A percentile compares a stretch with the other conserved stretches of the same genome.
These are phyloP conservation scores for Blumeriella jaapii DNA, from an alignment of 2,329 filamentous ascomycete genomes.

Conservation along the genomic window DNA sequence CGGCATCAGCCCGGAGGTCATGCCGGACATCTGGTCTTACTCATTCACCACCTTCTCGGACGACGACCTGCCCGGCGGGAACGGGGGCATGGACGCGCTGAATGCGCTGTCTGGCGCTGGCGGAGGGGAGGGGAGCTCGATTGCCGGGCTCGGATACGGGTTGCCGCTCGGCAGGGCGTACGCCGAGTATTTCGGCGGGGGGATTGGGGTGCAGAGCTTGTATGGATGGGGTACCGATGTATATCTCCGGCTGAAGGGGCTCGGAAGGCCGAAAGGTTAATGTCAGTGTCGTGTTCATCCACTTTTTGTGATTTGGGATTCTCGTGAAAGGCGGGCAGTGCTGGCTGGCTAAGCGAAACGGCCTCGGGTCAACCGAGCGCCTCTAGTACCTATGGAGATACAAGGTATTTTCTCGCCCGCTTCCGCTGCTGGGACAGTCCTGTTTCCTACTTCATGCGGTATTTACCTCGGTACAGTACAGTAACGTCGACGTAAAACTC, in stretches of 20 bases:
- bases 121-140: constrained; percentile 65
- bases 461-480: too few relatives aligned
- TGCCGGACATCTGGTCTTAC: constrained; percentile 90
- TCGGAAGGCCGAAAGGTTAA: constrained; percentile 20
- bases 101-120: constrained; percentile 58
- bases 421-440: too few relatives aligned
- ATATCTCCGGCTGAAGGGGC: constrained; percentile 42
- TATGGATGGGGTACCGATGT: constrained; percentile 79
- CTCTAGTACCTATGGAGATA: too few relatives aligned
- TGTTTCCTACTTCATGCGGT: too few relatives aligned
- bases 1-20: constrained; percentile 74
- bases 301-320: too few relatives aligned
- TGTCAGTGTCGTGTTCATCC: too few relatives aligned
- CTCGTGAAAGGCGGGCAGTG: too few relatives aligned
- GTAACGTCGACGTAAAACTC: too few relatives aligned
- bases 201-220: constrained; percentile 87
- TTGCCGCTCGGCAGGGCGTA: constrained; percentile 84
- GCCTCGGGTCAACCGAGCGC: too few relatives aligned
- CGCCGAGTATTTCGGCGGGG: constrained; percentile 95
- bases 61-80: constrained; percentile 33
- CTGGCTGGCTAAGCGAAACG: too few relatives aligned
- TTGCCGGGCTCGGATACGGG: constrained; percentile 89
- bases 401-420: too few relatives aligned
- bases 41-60: constrained; percentile 91
- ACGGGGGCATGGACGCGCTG: constrained; percentile 51